These are phyloP conservation scores for Lanmaoa pseudosensibilis DNA, from an alignment of 768 basidiomycete species.

Conservation along the genomic window DNA sequence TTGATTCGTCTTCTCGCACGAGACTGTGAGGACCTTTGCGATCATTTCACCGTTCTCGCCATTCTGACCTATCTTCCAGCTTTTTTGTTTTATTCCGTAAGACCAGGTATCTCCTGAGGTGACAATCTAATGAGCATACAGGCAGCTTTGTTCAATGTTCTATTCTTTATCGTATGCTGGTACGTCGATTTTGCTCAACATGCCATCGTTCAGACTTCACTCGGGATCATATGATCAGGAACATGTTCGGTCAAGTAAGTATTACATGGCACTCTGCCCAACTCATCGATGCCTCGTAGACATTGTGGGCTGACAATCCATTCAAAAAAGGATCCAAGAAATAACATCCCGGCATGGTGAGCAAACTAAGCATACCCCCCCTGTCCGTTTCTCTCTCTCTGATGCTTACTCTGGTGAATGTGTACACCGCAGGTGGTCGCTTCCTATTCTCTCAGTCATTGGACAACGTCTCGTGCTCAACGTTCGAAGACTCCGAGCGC, in stretches of 20 bases:
- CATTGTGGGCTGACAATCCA: background rate
- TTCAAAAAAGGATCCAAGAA: slow-evolving; percentile 18
- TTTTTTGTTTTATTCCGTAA: slow-evolving; percentile 17
- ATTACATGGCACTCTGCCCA: too few species aligned
- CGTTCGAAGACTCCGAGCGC: slow-evolving; percentile 11
- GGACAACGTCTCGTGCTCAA: slow-evolving; percentile 29
- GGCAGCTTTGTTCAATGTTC: slow-evolving; percentile 6
- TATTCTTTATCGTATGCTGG: slow-evolving; percentile 14
- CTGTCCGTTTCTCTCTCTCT: background rate
- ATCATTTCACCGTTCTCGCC: background rate
- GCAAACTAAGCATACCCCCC: background rate
- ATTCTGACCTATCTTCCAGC: slow-evolving; percentile 10
- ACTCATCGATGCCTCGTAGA: background rate
- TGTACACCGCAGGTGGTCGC: slow-evolving; percentile 2
- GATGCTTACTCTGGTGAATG: background rate
- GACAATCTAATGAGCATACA: background rate
- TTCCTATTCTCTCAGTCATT: slow-evolving; percentile 11
- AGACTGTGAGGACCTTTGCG: slow-evolving; percentile 21
- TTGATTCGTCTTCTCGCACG: slow-evolving; percentile 20
- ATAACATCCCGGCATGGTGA: slow-evolving; percentile 10
- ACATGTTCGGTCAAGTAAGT: slow-evolving; percentile 10
- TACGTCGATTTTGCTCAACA: slow-evolving; percentile 1
- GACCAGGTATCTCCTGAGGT: background rate
- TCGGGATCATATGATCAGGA: slow-evolving; percentile 1
- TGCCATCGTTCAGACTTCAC: background rate